Evolutionary conservation across 768 basidiomycete genomes (phyloP), one percentile per base, ranked within the genome.

Genomic region (Coprinopsis strossmayeri): DNA sequence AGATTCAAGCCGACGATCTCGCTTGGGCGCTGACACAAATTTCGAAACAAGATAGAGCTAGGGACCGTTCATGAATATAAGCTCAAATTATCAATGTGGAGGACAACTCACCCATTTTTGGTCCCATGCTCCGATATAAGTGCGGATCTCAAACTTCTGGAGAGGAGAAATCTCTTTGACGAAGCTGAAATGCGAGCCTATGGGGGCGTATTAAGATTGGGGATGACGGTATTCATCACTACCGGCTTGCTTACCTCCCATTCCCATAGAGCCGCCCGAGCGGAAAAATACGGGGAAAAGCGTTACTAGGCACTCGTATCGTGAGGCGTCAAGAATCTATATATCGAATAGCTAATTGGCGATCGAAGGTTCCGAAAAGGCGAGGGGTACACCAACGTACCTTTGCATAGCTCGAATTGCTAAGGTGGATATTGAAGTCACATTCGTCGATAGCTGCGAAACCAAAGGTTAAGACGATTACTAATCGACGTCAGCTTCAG

Each of bases 341-440:
- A n/a, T n/a, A n/a, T n/a, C n/a, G n/a, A n/a, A n/a, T n/a, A n/a
- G n/a, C n/a, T n/a, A n/a, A n/a, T n/a, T n/a, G n/a, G n/a, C n/a
- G n/a, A n/a, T n/a, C n/a, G n/a, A n/a, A n/a, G n/a, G n/a, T n/a
- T n/a, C n/a, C n/a, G n/a, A n/a, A n/a, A n/a, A n/a, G n/a, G n/a
- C n/a, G n/a, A n/a, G n/a, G n/a, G n/a, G n/a, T n/a, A n/a, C 15
- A 7, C 9, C 15, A 18, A 56, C 67, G 12, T 49, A 78, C 84
- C 72, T 87, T 89, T 3, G 84, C 77, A 53, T 91, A 91, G 45
- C 79, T 82, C 0, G 87, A 88, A 58, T 91, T 91, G 61, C 85
- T 88, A 50, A 91, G 69, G 58, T 91, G 88, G 11, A 74, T 61
- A 58, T 86, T 79, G 57, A 81, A 82, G 63, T 91, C 89, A 35